Evolutionary conservation across 2,329 filamentous ascomycete genomes (phyloP).

Genomic region (Neonectria neomacrospora): DNA sequence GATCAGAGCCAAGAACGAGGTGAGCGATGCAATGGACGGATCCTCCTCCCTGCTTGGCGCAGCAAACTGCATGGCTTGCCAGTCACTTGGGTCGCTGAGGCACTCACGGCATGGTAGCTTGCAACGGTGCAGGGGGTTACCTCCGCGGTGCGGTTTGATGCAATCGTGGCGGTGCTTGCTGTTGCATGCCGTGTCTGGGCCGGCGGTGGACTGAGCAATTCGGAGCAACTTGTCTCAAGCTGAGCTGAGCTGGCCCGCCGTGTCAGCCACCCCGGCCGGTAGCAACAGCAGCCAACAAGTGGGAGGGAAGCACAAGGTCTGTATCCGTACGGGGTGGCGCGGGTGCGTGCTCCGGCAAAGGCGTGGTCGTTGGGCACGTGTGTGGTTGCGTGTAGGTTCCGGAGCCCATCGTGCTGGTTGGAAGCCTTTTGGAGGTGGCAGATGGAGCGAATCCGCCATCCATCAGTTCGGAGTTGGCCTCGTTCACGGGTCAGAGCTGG

Average conservation of each 20-base stretch:
- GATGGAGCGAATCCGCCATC: not conserved
- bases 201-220: not conserved
- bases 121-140: not conserved
- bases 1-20: not conserved
- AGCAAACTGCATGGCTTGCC: slow-evolving; percentile 1
- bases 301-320: not conserved
- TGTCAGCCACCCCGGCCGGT: slow-evolving; percentile 2
- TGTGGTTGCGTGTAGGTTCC: not conserved
- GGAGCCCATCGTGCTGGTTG: not conserved
- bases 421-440: not conserved
- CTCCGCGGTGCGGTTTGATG: not conserved
- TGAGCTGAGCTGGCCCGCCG: not conserved
- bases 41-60: not conserved
- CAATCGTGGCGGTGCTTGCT: not conserved
- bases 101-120: not conserved
- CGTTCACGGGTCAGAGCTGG: not conserved
- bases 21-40: not conserved
- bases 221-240: not conserved
- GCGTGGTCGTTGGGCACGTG: not conserved
- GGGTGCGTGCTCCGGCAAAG: not conserved
- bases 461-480: not conserved
- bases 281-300: not conserved
- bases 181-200: not conserved
- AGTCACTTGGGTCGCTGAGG: slow-evolving; percentile 4
- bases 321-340: not conserved